Base-by-base conservation (phyloP, 345 rosid genomes). In the Trapa incisa region DNA sequence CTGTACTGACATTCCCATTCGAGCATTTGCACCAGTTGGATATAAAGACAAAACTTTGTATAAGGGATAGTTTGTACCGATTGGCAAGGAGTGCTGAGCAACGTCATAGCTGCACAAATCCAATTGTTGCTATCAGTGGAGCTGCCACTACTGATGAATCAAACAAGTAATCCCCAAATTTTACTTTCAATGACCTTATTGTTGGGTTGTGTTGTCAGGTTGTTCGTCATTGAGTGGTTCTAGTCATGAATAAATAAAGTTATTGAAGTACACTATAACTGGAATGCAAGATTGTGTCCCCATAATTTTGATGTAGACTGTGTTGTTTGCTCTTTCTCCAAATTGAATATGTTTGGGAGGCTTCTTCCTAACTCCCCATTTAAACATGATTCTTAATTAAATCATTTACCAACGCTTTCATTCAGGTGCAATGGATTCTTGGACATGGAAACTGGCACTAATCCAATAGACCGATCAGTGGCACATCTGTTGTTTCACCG, bases 401-500 rank as follows among this genome's bases (percentile, higher is more conserved):
- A n/a, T 22, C 60, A 4, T 22, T 22, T 7, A 17, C 33, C 1
- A 3, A 10, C 35, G 37, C 35, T 38, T 32, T 58, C 15, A 58
- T 58, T 8, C 83, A 89, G 98, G 89, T 75, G 85, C 72, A 68
- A 73, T 61, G 89, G 77, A 47, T 86, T 81, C 73, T 73, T 87
- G 77, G 98, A 84, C 73, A 80, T 89, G 15, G 95, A 92, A 80
- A 89, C 98, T 63, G 87, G 86, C 72, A 89, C 95, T 53, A 92
- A 92, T 75, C 98, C 98, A 39, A 92, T 92, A 67, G 98, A 92
- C 77, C 88, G 98, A 72, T 85, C 98, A 56, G 84, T 92, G 66
- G 98, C 98, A 17, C 98, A 92, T 75, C 67, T 92, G 17, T 80
- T 92, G 78, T 92, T 92, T 74, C 98, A 92, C 80, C 82, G 96